phyloP scores from a whole-genome alignment of 441 rosid species.

The Manihot esculenta region DNA sequence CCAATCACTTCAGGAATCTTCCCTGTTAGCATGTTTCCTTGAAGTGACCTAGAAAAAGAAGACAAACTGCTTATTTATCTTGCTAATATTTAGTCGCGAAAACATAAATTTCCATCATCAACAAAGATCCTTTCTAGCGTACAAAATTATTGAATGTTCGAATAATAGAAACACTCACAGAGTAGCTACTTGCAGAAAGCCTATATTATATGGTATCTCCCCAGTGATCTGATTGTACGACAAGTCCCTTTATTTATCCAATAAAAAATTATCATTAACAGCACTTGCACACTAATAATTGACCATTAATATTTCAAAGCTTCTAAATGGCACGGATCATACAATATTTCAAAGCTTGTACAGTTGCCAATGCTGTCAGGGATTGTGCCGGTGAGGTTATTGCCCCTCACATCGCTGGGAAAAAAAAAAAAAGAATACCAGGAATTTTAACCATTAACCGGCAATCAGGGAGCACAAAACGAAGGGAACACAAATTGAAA shows the following conservation, averaged over 20 bases:
- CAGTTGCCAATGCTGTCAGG: slow-evolving; percentile 92
- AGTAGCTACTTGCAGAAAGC: slow-evolving; percentile 97
- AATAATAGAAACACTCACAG: slow-evolving; percentile 45
- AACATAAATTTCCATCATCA: not conserved
- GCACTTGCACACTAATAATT: not conserved
- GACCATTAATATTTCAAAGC: too few species aligned
- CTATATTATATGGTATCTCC: slow-evolving; percentile 85
- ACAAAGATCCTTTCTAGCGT: not conserved
- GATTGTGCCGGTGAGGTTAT: slow-evolving; percentile 72
- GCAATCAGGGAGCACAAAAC: not conserved
- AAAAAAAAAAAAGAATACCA: not conserved
- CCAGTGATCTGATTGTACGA: slow-evolving; percentile 84
- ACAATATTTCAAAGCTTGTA: slow-evolving; percentile 84
- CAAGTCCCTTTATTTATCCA: slow-evolving; percentile 52
- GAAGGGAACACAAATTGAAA: not conserved
- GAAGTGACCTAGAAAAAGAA: slow-evolving; percentile 61
- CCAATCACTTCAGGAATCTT: slow-evolving; percentile 88
- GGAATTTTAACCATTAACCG: not conserved
- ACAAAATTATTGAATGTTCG: not conserved
- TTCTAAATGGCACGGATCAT: too few species aligned
- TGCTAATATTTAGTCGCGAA: not conserved
- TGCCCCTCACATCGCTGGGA: slow-evolving; percentile 91
- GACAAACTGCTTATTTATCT: not conserved
- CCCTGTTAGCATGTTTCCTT: slow-evolving; percentile 82
- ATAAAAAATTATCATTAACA: not conserved